Base-by-base conservation (phyloP, 140 eudicot species). In the Senecio squalidus region DNA sequence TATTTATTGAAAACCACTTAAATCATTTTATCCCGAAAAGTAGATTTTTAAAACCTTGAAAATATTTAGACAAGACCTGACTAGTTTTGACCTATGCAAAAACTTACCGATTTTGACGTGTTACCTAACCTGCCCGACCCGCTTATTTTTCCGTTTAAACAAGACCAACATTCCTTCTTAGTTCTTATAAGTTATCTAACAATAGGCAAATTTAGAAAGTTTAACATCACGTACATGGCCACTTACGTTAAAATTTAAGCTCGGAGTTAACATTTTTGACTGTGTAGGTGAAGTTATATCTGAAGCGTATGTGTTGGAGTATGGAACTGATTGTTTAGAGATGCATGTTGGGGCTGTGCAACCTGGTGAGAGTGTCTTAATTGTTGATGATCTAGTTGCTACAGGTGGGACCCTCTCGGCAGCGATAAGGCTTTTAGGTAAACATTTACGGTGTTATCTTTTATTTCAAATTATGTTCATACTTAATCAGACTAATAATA, bases 331-430 rank as follows among this genome's bases (percentile, higher is more conserved):
- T 73, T 73, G 98, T 62, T 52, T 92, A 74, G 96, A 92, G 76
- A 87, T 92, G 96, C 98, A 92, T 63, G 89, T 87, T 24, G 96
- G 84, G 50, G 96, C 92, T 26, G 89, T 92, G 43, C 78, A 79
- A 24, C 81, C 80, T 11, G 96, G 98, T 13, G 98, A 92, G 53
- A 84, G 92, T 23, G 95, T 82, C 26, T 24, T 92, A 68, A 62
- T 92, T 22, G 83, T 92, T 26, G 98, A 92, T 58, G 98, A 92
- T 79, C 64, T 92, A 22, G 96, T 92, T 58, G 98, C 98, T 23
- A 92, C 98, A 15, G 98, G 98, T 5, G 98, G 98, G 24, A 92
- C 98, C 33, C 83, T 92, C 23, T 84, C 82, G 8, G 98, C 98
- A 21, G 94, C 92, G 22, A 84, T 79, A 21, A 79, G 82, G 74